These are phyloP conservation scores for Sicyos edulis DNA, from an alignment of 306 rosid genomes.

Conservation along the genomic window DNA sequence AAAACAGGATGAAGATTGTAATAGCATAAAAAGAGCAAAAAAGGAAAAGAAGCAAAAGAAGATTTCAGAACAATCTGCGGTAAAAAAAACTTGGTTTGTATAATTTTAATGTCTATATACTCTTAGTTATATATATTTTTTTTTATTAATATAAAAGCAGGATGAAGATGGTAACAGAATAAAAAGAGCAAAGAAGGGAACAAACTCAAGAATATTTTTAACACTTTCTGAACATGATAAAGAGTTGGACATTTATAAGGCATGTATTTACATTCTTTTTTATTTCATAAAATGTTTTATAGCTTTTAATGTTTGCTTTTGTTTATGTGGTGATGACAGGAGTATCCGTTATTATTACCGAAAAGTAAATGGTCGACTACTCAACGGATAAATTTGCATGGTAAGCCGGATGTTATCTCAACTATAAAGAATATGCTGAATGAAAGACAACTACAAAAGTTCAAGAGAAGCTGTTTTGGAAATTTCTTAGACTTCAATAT, in stretches of 20 bases:
- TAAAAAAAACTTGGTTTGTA: background rate
- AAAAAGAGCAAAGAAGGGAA: background rate
- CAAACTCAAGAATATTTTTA: background rate
- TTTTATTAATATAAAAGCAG: background rate
- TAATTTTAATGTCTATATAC: background rate
- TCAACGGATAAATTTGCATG: background rate
- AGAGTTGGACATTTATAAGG: background rate
- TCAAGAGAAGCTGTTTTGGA: slow-evolving; percentile 2
- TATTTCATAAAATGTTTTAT: background rate
- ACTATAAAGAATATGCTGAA: background rate
- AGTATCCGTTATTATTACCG: slow-evolving; percentile 9
- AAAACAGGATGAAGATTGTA: too few species aligned
- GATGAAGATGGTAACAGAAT: background rate
- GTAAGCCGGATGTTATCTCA: slow-evolving; percentile 4
- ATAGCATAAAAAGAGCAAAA: too few species aligned
- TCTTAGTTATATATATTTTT: background rate
- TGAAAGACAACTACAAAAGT: background rate
- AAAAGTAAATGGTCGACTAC: background rate
- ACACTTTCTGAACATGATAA: background rate
- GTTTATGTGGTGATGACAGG: background rate
- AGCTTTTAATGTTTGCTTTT: background rate
- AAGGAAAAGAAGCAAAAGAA: too few species aligned
- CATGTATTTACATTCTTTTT: background rate
- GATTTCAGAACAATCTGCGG: too few species aligned
- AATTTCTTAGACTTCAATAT: background rate